These are phyloP conservation scores for Cryptococcus floricola DNA, from an alignment of 1,284 basidiomycete genomes.

Conservation along the genomic window DNA sequence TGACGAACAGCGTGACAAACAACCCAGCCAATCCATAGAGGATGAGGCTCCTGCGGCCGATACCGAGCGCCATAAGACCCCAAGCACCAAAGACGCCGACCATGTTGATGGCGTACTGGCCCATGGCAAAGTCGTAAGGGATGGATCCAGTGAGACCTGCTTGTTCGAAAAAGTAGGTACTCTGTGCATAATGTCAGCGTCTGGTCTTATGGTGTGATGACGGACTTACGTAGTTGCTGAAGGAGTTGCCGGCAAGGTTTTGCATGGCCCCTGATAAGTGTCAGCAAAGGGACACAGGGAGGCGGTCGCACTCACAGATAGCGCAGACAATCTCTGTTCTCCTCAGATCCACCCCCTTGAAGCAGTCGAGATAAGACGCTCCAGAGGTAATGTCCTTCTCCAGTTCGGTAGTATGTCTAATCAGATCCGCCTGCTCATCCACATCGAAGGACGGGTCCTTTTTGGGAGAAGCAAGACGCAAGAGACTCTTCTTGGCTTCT, in stretches of 20 bases:
- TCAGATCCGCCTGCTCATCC: conserved; percentile 51
- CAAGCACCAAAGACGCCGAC: conserved; percentile 41
- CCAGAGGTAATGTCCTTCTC: conserved; percentile 27
- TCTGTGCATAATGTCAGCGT: conserved; percentile 21
- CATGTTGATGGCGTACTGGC: conserved; percentile 39
- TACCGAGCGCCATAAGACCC: conserved; percentile 45
- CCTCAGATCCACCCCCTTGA: conserved; percentile 46
- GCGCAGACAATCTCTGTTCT: conserved; percentile 46
- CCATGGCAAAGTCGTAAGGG: conserved; percentile 50
- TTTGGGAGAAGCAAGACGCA: conserved; percentile 42
- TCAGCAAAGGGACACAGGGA: no score
- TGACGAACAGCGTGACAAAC: conserved; percentile 50
- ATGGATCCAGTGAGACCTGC: conserved; percentile 47
- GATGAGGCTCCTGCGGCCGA: conserved; percentile 52
- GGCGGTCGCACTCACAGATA: neutral
- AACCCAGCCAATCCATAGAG: conserved; percentile 51
- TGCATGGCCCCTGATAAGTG: conserved; percentile 30
- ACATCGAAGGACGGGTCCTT: conserved; percentile 45
- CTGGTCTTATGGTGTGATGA: no score
- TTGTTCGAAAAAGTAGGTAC: conserved; percentile 50
- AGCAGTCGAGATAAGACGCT: conserved; percentile 51
- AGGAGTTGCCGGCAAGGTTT: conserved; percentile 43
- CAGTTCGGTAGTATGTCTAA: conserved; percentile 38
- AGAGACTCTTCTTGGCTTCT: conserved; percentile 50
- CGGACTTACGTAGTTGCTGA: conserved; percentile 24